These are phyloP conservation scores for Fusarium sp. DNA, from an alignment of 2,329 filamentous ascomycete species.

Conservation along the genomic window DNA sequence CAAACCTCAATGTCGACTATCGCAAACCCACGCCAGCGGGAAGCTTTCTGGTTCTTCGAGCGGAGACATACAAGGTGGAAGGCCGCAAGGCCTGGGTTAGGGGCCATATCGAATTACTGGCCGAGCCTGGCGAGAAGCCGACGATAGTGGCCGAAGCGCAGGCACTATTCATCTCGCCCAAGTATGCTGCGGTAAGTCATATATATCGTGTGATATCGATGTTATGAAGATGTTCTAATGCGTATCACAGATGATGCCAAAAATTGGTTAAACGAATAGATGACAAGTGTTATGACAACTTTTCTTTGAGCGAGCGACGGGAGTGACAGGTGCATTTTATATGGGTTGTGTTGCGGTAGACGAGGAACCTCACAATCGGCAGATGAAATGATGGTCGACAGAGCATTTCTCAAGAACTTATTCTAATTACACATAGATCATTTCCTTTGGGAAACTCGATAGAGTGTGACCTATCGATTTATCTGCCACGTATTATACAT, in stretches of 20 bases:
- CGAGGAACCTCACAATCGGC: conserved; percentile 1
- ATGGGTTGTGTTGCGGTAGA: conserved; percentile 1
- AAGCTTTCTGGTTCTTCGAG: conserved; percentile 79
- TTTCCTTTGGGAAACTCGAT: neutral
- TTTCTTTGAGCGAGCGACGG: conserved; percentile 21
- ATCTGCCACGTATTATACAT: neutral
- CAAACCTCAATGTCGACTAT: conserved; percentile 85
- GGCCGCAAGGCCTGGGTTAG: conserved; percentile 95
- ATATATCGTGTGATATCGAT: neutral
- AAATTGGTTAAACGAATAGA: conserved; percentile 35
- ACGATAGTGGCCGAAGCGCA: conserved; percentile 81
- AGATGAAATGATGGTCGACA: neutral
- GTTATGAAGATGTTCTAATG: neutral
- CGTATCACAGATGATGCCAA: conserved; percentile 45
- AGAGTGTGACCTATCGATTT: neutral
- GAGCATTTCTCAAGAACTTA: neutral
- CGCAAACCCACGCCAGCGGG: conserved; percentile 80
- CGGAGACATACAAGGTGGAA: conserved; percentile 84
- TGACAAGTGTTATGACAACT: conserved; percentile 9
- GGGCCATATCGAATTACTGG: conserved; percentile 84
- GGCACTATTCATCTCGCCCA: conserved; percentile 89
- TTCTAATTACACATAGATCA: conserved; percentile 23
- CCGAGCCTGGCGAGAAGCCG: conserved; percentile 67
- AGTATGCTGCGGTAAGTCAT: conserved; percentile 75
- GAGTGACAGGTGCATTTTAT: conserved; percentile 17